Evolutionary conservation across 1,284 basidiomycete genomes (phyloP), one percentile per base, ranked within the genome.

Genomic region (Tilletiopsis washingtonensis): DNA sequence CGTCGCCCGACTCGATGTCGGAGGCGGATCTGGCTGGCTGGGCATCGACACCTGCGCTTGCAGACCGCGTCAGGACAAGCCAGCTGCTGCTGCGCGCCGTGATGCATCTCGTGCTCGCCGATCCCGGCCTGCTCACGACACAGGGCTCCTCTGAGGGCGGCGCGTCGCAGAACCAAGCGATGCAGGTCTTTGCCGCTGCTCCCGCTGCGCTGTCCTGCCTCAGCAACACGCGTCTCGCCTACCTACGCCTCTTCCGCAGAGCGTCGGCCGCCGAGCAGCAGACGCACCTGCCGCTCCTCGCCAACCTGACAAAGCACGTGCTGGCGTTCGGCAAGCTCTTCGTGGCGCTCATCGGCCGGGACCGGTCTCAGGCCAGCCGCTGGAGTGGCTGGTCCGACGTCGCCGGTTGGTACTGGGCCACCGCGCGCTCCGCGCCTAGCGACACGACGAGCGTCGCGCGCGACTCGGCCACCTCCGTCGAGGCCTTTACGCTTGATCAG

Each of bases 351-450:
- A 50, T 69, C 23, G 51, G 59, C 29, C 54, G 52, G 27, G 57
- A 66, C 45, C 61, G 64, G 45, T 64, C 63, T 45, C 64, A 68
- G 25, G 69, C 66, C 21, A 58, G 66, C 0, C 46, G 50, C 39
- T 73, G 70, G 70, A 39, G 59, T 1, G 69, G 64, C 23, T 73
- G 70, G 70, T 41, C 58, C 6, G 70, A 73, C 5, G 62, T 73
- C 4, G 56, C 62, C 2, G 50, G 50, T 5, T 73, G 70, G 70
- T 73, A 71, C 49, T 73, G 70, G 70, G 40, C 49, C 2, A 39
- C 45, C 19, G 48, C 62, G 26, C 40, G 44, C 9, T 39, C 48
- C 12, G 51, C 43, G 4, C 17, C 29, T 23, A n/a, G 19, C 34
- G 27, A 51, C 25, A 47, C 17, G 38, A 40, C 39, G n/a, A 37